A percentile compares a stretch with the other conserved stretches of the same genome.
phyloP scores from a whole-genome alignment of 495 filamentous ascomycete genomes.

The Aspergillus sclerotiicarbonarius region DNA sequence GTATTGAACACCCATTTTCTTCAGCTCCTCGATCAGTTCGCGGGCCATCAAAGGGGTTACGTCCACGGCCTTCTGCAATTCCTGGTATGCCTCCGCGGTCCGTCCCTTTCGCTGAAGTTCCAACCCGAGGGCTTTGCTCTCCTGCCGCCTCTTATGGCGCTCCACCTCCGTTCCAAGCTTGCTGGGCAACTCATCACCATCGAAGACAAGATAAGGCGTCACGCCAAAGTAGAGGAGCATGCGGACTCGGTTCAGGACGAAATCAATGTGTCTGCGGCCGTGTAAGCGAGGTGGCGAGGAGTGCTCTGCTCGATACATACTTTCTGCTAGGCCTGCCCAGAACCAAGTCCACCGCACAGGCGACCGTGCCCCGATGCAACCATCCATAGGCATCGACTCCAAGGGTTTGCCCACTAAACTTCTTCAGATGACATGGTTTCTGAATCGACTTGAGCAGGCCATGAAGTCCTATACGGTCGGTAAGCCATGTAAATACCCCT shows the following conservation, averaged over 20 bases:
- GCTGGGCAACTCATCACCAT: conserved; percentile 92
- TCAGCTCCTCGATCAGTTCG: conserved; percentile 87
- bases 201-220: conserved; percentile 89
- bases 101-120: conserved; percentile 79
- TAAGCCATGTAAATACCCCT: conserved; percentile 1
- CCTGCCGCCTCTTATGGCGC: conserved; percentile 65
- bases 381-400: conserved; percentile 97
- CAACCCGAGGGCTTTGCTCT: conserved; percentile 69
- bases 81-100: conserved; percentile 72
- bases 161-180: conserved; percentile 88
- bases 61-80: conserved; percentile 94
- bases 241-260: conserved; percentile 81
- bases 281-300: not conserved
- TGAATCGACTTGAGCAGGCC: conserved; percentile 95
- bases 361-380: conserved; percentile 90
- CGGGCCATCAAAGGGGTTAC: conserved; percentile 95
- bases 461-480: conserved; percentile 63
- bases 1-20: conserved; percentile 73
- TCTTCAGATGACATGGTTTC: conserved; percentile 78
- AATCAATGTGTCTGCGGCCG: conserved; percentile 75
- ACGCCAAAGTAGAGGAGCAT: conserved; percentile 94
- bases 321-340: conserved; percentile 82
- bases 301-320: conserved; percentile 38
- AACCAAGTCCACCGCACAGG: conserved; percentile 90
- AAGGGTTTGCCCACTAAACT: conserved; percentile 83